Percentiles rank a stretch among this genome's conserved stretches.
Conservation (phyloP, 306 rosid species). For the Lathyrus oleraceus region DNA sequence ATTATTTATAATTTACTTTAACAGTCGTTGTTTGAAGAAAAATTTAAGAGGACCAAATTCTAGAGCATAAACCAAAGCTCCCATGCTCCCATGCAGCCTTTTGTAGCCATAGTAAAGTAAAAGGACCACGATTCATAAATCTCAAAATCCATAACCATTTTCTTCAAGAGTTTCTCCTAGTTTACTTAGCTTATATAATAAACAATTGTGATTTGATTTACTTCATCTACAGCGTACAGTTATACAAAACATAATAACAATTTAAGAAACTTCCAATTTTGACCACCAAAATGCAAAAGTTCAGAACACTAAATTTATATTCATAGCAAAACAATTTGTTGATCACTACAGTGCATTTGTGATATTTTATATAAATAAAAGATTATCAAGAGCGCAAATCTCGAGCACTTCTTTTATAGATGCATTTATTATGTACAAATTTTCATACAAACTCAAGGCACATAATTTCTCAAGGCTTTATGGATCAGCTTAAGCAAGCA, state of each 20-base stretch:
- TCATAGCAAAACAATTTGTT: neutral
- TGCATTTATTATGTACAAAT: constrained; percentile 1
- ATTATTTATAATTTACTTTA: no score
- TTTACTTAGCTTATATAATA: neutral
- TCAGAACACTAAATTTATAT: neutral
- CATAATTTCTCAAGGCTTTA: neutral
- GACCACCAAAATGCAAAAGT: neutral
- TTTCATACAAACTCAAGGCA: constrained; percentile 1
- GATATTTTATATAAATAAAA: neutral
- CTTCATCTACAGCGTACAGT: neutral
- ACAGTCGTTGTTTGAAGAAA: no score
- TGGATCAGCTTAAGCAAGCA: constrained; percentile 24
- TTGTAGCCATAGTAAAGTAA: no score
- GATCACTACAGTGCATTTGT: neutral
- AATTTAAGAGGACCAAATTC: no score
- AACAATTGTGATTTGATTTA: neutral
- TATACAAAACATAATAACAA: neutral
- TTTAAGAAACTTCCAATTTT: neutral
- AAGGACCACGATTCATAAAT: neutral
- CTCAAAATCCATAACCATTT: neutral
- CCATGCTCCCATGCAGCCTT: no score
- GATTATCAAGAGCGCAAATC: neutral
- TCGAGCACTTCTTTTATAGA: constrained; percentile 7
- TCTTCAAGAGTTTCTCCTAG: neutral
- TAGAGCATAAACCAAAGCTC: no score